Base-by-base conservation (phyloP, 768 basidiomycete species). In the Leccinellum rugosiceps region DNA sequence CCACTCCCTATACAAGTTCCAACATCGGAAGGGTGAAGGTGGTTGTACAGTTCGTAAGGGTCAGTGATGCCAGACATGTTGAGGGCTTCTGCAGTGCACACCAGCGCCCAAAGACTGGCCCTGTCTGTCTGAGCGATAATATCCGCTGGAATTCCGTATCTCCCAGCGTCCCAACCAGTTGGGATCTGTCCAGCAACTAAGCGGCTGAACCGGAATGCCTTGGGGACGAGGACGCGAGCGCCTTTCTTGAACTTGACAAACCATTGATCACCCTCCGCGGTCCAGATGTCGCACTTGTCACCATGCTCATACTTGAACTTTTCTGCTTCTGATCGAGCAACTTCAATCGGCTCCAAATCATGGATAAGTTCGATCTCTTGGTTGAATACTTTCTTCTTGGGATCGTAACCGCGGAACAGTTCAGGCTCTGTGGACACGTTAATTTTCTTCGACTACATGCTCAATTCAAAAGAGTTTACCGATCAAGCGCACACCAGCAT, bases 231-330 rank as follows among this genome's bases (percentile, higher is more conserved):
- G 59, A 99, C 79, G 46, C 92, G 87, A 11, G 97, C 94, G 51
- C 97, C 97, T 76, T 92, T 96, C 87, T 98, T 98, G 81, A 98
- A 87, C 76, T 98, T 97, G 70, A 94, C 94, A 67, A 92, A 94
- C 92, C 90, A 97, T 69, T 96, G 92, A n/a, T 90, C 93, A 14
- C 88, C 88, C 69, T 90, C 88, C 46, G 85, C 88, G 1, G 87
- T 87, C 94, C 94, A 98, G 65, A 92, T 83, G 69, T 99, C 96
- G 69, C 92, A 94, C 70, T 94, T 96, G 66, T 96, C 93, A 58
- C 91, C 94, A 68, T 98, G 97, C 69, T 98, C 92, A 56, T 89
- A 82, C 78, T 97, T 96, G 85, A 96, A 98, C 67, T 91, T 94
- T 60, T 88, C 82, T 2, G 96, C 96, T 65, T 99, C 97, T 28